Base-by-base conservation (phyloP, 768 basidiomycete genomes). In the Lactarius trivialis region DNA sequence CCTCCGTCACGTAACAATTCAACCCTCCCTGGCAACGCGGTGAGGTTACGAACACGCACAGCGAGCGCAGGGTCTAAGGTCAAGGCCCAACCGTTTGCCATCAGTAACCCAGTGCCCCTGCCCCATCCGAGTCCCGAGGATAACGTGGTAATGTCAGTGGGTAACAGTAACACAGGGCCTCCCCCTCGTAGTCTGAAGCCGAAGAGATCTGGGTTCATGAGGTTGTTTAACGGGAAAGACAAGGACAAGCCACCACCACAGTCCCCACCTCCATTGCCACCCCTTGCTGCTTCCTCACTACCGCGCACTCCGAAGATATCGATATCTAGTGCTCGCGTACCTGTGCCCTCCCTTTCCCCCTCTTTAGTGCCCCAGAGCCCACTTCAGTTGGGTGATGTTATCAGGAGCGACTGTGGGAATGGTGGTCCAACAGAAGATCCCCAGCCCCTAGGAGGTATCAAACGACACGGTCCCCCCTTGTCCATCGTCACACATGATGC, bases 151-250 rank as follows among this genome's bases (percentile, higher is more conserved):
- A n/a, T 48, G 26, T 50, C 56, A 43, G 37, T 52, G 21, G 28
- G 62, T 56, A 49, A 65, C 34, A 28, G 62, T 56, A 49, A 65
- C 34, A 28, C 56, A 7, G 59, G 37, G 17, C 26, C 70, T 54
- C 69, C 75, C 30, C 76, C 75, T 11, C 86, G 83, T 67, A 66
- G 73, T 2, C 71, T 92, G 55, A 89, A 82, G 68, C 86, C 86
- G 63, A 91, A 88, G 77, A 91, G 87, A 71, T 91, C 89, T 65
- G 90, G 81, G 3, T 89, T 93, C 70, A 82, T 92, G 85, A 78
- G 86, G 55, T 74, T 93, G 12, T 91, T 92, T 70, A 83, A 85
- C 68, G 78, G 79, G 21, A 82, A 79, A 69, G 74, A 74, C 21
- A 74, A 74, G 55, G 74, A 75, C 26, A 79, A 78, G 55, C 70